Base-by-base conservation (phyloP, 164 flowering plant genomes). In the Amborella trichopoda region DNA sequence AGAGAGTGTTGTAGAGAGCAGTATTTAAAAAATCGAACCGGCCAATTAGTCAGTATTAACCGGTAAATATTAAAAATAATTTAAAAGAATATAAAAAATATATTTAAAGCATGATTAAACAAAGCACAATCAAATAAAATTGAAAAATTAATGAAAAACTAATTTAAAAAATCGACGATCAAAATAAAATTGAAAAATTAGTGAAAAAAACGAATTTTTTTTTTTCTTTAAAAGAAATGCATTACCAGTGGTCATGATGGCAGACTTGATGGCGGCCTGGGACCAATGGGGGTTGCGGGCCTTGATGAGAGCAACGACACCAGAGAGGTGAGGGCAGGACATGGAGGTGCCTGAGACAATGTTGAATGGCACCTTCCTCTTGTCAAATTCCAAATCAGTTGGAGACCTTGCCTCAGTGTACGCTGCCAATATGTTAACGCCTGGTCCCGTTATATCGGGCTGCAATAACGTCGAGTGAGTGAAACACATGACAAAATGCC, bases 21-120 rank as follows among this genome's bases (percentile, higher is more conserved):
- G 95, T 55, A 88, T 78, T n/a, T 91, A 71, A 91, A 86, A 82
- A 4, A 91, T 82, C 28, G 95, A 82, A 1, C 95, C 95, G 0
- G 95, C n/a, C n/a, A n/a, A n/a, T n/a, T n/a, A n/a, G n/a, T n/a
- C n/a, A n/a, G n/a, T n/a, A n/a, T n/a, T n/a, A n/a, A n/a, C n/a
- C n/a, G n/a, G n/a, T n/a, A n/a, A n/a, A n/a, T n/a, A n/a, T n/a
- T n/a, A n/a, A n/a, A n/a, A n/a, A n/a, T n/a, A n/a, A n/a, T n/a
- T n/a, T n/a, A n/a, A n/a, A n/a, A n/a, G n/a, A n/a, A n/a, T n/a
- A n/a, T n/a, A n/a, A n/a, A 86, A 13, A 86, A 60, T 17, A 83
- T 78, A 67, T 78, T 83, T 67, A 80, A 86, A 26, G 25, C 52
- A 87, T 83, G 50, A 77, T 75, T 28, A 87, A 87, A 23, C 96